These are phyloP conservation scores for Flueggea neowawraea DNA, from an alignment of 441 rosid species.

Conservation along the genomic window DNA sequence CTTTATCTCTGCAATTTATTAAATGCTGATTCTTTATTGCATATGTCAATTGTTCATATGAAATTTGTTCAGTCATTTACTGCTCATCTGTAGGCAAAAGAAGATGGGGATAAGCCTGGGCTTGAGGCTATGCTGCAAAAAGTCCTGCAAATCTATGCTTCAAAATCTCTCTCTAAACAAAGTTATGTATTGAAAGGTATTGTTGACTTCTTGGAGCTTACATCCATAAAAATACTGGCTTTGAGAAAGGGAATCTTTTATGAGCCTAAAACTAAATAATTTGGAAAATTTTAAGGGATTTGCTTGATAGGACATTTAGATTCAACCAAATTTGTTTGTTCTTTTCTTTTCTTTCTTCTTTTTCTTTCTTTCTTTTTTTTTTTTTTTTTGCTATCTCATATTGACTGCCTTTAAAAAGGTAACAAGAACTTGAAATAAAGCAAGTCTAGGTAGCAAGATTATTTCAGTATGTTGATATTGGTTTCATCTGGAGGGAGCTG, in stretches of 20 bases:
- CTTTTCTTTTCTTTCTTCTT: no score
- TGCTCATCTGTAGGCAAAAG: constrained; percentile 66
- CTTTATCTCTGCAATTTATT: not conserved
- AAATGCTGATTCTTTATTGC: not conserved
- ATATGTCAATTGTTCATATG: not conserved
- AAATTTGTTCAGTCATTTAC: not conserved
- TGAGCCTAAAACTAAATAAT: not conserved
- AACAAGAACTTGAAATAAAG: no score
- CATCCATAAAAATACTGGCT: not conserved
- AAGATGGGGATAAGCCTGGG: constrained; percentile 90
- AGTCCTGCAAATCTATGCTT: constrained; percentile 89
- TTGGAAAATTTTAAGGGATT: no score
- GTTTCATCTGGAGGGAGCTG: no score
- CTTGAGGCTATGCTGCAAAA: constrained; percentile 91
- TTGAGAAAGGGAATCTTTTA: not conserved
- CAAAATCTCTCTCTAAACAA: constrained; percentile 71
- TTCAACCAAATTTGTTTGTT: no score
- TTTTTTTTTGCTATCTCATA: no score
- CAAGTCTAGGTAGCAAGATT: no score
- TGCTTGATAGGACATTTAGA: no score
- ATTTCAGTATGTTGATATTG: no score
- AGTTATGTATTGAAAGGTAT: constrained; percentile 92
- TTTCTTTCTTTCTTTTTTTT: no score
- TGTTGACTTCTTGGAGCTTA: not conserved
- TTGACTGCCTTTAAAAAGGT: no score